Base-by-base conservation (phyloP, 2,329 filamentous ascomycete species). In the Parascedosporium putredinis region DNA sequence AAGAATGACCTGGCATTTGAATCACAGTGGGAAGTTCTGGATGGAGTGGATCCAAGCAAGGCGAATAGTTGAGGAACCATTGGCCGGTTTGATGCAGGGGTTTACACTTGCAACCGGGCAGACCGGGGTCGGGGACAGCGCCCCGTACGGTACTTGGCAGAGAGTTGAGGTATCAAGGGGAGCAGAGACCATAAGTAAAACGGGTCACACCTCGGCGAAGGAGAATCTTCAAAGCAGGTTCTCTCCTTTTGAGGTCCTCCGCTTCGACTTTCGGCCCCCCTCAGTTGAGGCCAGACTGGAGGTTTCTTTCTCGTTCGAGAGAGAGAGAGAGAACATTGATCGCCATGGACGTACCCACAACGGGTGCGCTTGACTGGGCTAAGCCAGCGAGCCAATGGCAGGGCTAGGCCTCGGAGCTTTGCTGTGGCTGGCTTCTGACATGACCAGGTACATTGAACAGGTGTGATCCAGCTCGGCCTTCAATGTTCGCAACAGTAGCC, bases 231-330 rank as follows among this genome's bases (percentile, higher is more conserved):
- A 6, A n/a, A 31, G 27, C 27, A 7, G 27, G 27, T 12, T 31
- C 27, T 12, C 12, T 40, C 14, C 24, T 16, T 33, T n/a, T 14
- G 24, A n/a, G n/a, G 24, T 47, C 22, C 27, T 31, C 33, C 23
- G 31, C 18, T 22, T 22, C 24, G 34, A 20, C 12, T 20, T 18
- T 18, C 33, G 27, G 29, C 23, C 5, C 27, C n/a, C 18, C n/a
- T 24, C 12, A 25, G 20, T 48, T 25, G 47, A 49, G 47, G 47
- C 47, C 47, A 49, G 47, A 43, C 47, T 49, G 47, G 47, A 49
- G 16, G 23, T 43, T 27, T 23, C 18, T n/a, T n/a, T n/a, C n/a
- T n/a, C n/a, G n/a, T n/a, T n/a, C n/a, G n/a, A n/a, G n/a, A n/a
- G n/a, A n/a, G n/a, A n/a, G n/a, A n/a, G n/a, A n/a, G n/a, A n/a